Evolutionary conservation across 441 rosid species (phyloP).

Genomic region (Metrosideros polymorpha): DNA sequence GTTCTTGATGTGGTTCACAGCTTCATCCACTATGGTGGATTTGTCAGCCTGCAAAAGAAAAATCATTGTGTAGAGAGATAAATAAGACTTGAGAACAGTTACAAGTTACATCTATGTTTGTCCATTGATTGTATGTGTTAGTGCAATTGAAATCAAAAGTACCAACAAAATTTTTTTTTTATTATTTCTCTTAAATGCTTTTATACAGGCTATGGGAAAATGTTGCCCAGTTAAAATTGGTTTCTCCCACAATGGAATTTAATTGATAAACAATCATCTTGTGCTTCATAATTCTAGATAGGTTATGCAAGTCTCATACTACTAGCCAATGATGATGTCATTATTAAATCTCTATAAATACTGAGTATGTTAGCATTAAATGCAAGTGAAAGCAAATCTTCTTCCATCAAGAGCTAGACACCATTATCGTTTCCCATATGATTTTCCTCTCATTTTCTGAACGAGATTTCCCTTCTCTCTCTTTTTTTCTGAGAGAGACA

Average conservation of each 20-base stretch:
- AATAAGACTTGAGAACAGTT: neutral
- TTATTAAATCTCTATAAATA: neutral
- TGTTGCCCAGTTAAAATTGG: neutral
- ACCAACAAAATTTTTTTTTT: no score
- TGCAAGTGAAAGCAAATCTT: neutral
- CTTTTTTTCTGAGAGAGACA: neutral
- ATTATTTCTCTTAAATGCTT: neutral
- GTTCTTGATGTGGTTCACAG: slow-evolving; percentile 44
- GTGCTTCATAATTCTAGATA: neutral
- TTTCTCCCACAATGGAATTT: neutral
- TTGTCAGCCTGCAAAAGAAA: slow-evolving; percentile 53
- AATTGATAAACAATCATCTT: neutral
- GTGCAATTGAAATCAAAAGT: neutral
- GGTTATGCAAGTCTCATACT: neutral
- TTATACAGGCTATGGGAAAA: neutral
- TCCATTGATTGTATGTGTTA: neutral
- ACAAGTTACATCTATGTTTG: neutral
- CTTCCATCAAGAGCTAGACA: neutral
- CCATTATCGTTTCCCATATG: neutral
- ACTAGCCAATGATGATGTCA: neutral
- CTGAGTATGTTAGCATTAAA: neutral
- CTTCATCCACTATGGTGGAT: slow-evolving; percentile 76
- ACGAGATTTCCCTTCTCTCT: neutral
- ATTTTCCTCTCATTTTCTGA: neutral
- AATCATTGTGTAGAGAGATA: neutral